phyloP scores from a whole-genome alignment of 2,329 filamentous ascomycete genomes.

The Corinectria fuckeliana region DNA sequence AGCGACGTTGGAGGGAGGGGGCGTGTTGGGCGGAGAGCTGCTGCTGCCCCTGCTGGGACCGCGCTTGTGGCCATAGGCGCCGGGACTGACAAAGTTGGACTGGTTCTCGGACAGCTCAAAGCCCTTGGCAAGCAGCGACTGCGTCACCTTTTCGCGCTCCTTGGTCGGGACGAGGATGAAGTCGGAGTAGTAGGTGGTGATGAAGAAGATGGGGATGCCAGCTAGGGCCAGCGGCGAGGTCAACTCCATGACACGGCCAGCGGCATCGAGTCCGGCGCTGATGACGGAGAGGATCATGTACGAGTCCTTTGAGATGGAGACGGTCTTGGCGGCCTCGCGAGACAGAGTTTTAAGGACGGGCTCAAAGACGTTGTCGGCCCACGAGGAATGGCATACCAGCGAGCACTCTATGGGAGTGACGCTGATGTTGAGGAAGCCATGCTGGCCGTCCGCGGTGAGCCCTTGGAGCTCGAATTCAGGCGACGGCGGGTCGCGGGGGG shows the following conservation, averaged over 20 bases:
- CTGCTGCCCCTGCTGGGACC: constrained; percentile 48
- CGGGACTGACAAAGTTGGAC: constrained; percentile 68
- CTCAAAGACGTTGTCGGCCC: constrained; percentile 76
- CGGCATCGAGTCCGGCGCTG: constrained; percentile 88
- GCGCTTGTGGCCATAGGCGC: constrained; percentile 44
- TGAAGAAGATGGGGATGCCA: constrained; percentile 96
- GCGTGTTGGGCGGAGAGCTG: constrained; percentile 66
- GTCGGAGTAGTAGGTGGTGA: constrained; percentile 97
- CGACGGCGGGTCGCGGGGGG: constrained; percentile 43
- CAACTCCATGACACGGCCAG: constrained; percentile 87
- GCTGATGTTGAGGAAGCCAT: constrained; percentile 91
- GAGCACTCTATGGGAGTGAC: constrained; percentile 93
- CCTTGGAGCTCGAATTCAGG: constrained; percentile 52
- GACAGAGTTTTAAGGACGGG: constrained; percentile 72
- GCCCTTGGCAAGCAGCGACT: constrained; percentile 77
- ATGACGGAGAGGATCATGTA: constrained; percentile 91
- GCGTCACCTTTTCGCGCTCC: constrained; percentile 75
- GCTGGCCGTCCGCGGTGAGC: constrained; percentile 60
- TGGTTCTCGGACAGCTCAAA: constrained; percentile 82
- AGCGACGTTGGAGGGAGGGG: constrained; percentile 76
- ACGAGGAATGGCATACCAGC: constrained; percentile 81
- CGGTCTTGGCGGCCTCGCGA: constrained; percentile 55
- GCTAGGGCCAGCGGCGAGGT: constrained; percentile 90
- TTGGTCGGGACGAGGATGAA: constrained; percentile 89
- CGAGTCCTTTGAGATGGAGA: constrained; percentile 81